Percentiles rank a stretch among this genome's conserved stretches.
These are phyloP conservation scores for Coemansia brasiliensis DNA, from an alignment of 192 early-diverging fungal genomes.

Conservation along the genomic window DNA sequence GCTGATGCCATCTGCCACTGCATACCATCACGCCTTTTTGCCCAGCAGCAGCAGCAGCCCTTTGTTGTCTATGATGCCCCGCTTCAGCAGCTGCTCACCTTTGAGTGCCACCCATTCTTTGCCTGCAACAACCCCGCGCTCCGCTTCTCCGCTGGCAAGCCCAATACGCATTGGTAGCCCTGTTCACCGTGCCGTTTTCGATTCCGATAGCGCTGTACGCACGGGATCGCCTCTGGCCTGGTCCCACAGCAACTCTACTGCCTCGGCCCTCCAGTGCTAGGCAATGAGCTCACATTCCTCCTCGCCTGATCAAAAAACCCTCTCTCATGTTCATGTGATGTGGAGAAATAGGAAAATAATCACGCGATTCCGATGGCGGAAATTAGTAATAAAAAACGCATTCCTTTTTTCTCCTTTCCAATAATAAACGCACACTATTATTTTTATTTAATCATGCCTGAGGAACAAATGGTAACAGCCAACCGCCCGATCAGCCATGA, in stretches of 20 bases:
- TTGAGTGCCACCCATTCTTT: no score
- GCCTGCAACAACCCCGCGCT: not conserved
- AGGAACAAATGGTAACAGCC: conserved; percentile 59
- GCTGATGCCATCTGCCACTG: not conserved
- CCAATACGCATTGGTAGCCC: conserved; percentile 42
- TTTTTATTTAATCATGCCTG: conserved; percentile 22
- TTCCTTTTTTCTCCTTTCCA: not conserved
- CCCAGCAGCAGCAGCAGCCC: not conserved
- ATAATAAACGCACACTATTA: not conserved
- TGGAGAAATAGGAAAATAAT: no score
- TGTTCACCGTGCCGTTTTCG: conserved; percentile 27
- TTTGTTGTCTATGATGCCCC: no score
- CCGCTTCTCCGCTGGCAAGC: conserved; percentile 8
- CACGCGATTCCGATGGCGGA: not conserved
- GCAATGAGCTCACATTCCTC: not conserved
- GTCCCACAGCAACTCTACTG: conserved; percentile 21
- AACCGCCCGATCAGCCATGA: conserved; percentile 79
- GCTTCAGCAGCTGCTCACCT: not conserved
- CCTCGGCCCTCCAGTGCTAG: conserved; percentile 37
- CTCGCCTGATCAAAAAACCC: not conserved
- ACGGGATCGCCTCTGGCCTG: conserved; percentile 46
- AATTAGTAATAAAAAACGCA: not conserved
- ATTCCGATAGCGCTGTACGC: conserved; percentile 31
- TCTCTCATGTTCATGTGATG: no score
- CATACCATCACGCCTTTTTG: conserved; percentile 13